A percentile compares a stretch with the other conserved stretches of the same genome.
phyloP scores from a whole-genome alignment of 768 basidiomycete species.

The Cyathus striatus region DNA sequence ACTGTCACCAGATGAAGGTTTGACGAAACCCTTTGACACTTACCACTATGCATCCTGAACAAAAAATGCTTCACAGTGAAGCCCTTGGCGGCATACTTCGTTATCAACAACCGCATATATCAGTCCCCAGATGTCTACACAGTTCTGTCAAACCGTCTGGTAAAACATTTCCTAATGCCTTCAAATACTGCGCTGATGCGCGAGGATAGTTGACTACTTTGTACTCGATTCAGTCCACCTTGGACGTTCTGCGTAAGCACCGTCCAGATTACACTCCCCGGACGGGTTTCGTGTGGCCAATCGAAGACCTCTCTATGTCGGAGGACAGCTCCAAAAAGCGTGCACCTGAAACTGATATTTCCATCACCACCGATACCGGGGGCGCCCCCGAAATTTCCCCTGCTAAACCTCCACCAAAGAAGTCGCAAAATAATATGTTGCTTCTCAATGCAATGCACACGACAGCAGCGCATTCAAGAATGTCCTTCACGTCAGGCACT shows the following conservation, averaged over 20 bases:
- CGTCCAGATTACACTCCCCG: conserved; percentile 82
- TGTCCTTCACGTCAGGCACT: conserved; percentile 38
- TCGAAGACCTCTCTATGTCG: conserved; percentile 49
- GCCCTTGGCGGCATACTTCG: conserved; percentile 80
- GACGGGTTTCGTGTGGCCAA: conserved; percentile 83
- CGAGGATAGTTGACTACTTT: conserved; percentile 57
- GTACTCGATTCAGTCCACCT: conserved; percentile 68
- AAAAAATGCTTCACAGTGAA: conserved; percentile 40
- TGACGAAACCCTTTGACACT: too few species aligned
- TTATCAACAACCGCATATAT: conserved; percentile 86
- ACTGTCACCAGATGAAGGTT: conserved; percentile 79
- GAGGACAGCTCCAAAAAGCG: conserved; percentile 38
- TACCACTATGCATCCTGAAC: conserved; percentile 2
- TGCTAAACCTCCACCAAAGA: conserved; percentile 31
- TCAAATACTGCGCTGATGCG: not conserved
- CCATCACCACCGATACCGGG: conserved; percentile 15
- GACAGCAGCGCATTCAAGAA: conserved; percentile 65
- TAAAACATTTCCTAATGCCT: conserved; percentile 23
- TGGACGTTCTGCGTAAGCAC: conserved; percentile 67
- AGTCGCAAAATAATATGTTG: conserved; percentile 63
- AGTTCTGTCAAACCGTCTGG: conserved; percentile 79
- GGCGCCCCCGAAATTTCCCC: not conserved
- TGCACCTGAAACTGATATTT: conserved; percentile 19
- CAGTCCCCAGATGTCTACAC: conserved; percentile 84
- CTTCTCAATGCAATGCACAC: conserved; percentile 77